Evolutionary conservation across 768 basidiomycete genomes (phyloP).

Genomic region (Ephemerocybe angulata): DNA sequence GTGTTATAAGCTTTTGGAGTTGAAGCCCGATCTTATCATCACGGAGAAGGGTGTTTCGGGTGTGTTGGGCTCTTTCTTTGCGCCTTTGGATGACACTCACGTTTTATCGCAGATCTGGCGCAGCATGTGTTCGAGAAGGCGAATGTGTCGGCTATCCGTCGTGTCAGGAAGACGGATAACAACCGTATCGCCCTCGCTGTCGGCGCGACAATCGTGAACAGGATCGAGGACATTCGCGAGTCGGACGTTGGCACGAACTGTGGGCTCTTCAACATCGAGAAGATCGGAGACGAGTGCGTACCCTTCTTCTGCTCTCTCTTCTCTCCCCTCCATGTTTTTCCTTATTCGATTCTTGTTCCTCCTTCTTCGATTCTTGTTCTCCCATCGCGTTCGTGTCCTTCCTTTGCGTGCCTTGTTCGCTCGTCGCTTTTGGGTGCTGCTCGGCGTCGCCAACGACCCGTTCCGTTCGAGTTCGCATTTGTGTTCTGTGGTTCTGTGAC

Average conservation of each 20-base stretch:
- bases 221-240: conserved; percentile 91
- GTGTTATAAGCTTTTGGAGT: conserved; percentile 82
- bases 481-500: no score
- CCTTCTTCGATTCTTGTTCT: background rate
- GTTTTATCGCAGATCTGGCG: conserved; percentile 64
- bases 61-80: conserved; percentile 33
- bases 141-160: conserved; percentile 88
- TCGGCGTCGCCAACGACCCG: no score
- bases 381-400: background rate
- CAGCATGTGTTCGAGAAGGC: conserved; percentile 86
- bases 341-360: background rate
- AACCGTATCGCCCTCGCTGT: conserved; percentile 96
- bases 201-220: conserved; percentile 95
- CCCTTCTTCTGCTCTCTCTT: conserved; percentile 5
- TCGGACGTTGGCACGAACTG: conserved; percentile 89
- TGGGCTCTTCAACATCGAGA: conserved; percentile 95
- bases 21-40: conserved; percentile 92
- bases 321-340: background rate
- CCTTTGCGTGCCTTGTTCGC: no score
- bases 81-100: background rate
- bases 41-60: conserved; percentile 98
- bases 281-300: conserved; percentile 93
- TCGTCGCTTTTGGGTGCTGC: no score
- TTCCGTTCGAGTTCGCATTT: no score
- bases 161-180: conserved; percentile 99